Conservation (phyloP, 148 eudicot genomes). For the Euryodendron excelsum region DNA sequence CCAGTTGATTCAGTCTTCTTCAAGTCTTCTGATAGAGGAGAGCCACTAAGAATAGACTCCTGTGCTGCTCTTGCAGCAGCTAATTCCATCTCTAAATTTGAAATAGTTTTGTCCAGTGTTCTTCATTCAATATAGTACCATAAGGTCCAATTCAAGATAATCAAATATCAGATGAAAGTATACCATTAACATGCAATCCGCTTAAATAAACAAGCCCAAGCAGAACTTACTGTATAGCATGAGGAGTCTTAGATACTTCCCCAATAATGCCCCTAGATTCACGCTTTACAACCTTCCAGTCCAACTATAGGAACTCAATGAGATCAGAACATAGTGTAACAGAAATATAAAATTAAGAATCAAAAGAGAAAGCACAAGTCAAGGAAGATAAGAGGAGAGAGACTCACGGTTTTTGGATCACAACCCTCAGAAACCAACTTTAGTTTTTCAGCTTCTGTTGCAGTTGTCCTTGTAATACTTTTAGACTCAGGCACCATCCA, state of each 20-base stretch:
- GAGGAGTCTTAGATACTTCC: slow-evolving; percentile 36
- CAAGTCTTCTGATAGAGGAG: slow-evolving; percentile 54
- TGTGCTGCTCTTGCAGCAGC: slow-evolving; percentile 68
- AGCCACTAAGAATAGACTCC: slow-evolving; percentile 57
- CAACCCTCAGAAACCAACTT: slow-evolving; percentile 64
- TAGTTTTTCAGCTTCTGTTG: slow-evolving; percentile 52
- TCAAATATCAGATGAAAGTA: neutral
- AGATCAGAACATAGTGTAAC: neutral
- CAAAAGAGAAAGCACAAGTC: neutral
- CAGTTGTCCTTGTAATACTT: slow-evolving; percentile 46
- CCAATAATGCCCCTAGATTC: slow-evolving; percentile 32
- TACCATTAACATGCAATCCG: neutral
- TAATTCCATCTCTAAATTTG: slow-evolving; percentile 66
- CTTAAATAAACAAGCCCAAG: neutral
- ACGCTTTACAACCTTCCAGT: slow-evolving; percentile 44
- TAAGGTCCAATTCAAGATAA: neutral
- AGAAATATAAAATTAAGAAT: too few relatives aligned
- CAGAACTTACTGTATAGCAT: slow-evolving; percentile 50
- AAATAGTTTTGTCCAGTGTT: slow-evolving; percentile 61
- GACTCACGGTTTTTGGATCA: slow-evolving; percentile 44
- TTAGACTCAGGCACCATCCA: slow-evolving; percentile 67
- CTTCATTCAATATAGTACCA: slow-evolving; percentile 24
- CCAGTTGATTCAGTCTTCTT: slow-evolving; percentile 32
- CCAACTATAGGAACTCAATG: slow-evolving; percentile 16
- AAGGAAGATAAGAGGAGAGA: neutral